Evolutionary conservation across 768 basidiomycete species (phyloP), one percentile per base, ranked within the genome.

Genomic region (Xerocomellus chrysenteron): DNA sequence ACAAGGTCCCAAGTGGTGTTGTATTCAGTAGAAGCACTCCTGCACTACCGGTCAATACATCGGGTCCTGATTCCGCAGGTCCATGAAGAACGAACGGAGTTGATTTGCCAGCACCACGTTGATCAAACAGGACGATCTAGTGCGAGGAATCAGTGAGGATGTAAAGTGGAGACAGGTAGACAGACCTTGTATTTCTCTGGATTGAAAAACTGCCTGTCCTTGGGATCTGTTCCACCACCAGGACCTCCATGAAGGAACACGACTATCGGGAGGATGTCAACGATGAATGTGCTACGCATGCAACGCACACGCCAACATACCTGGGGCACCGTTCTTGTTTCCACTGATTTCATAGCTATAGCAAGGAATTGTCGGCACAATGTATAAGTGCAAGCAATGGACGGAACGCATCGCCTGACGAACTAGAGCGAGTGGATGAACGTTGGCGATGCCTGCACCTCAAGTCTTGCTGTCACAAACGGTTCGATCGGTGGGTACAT

Each of bases 1-100:
- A 98, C 92, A 41, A 96, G 84, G 67, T 93, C 88, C 92, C 91
- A 94, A 5, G 94, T 97, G 2, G 93, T 97, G 72, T 98, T 98
- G 49, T 94, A 87, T 61, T 90, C 87, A 2, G 87, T 72, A 33
- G 72, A 87, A 9, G 94, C 93, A 53, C 68, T 80, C 72, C 90
- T 93, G 63, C 19, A 54, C n/a, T 47, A 44, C 16, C 24, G 35
- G 54, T 54, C 17, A 49, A 59, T 50, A 42, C 51, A 52, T 28
- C 54, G 24, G 44, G 24, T 16, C 43, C 30, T n/a, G 44, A 33
- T 33, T 32, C 47, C 40, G 28, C 1, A 16, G 11, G 49, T n/a
- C 11, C 32, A 35, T 19, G 46, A 56, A 40, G 40, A 36, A 76
- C 86, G 58, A 69, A 91, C 84, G 94, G 94, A 0, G 80, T 90